phyloP scores from a whole-genome alignment of 768 basidiomycete genomes.

The Filobasidium floriforme region DNA sequence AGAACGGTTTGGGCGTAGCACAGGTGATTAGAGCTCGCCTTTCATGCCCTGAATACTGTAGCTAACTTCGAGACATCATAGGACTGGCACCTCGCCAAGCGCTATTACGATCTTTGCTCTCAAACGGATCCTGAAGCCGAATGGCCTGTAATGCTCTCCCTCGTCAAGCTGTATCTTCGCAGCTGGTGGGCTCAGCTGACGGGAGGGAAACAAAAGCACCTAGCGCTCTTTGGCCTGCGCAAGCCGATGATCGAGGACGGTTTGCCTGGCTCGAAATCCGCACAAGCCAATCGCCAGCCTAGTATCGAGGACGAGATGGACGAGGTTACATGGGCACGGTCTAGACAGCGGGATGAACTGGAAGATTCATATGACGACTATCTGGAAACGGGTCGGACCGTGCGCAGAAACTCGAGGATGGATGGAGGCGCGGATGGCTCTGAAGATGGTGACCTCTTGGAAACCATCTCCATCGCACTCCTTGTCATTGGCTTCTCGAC shows the following conservation, averaged over 20 bases:
- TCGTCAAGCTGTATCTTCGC: conserved; percentile 70
- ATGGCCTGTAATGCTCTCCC: conserved; percentile 72
- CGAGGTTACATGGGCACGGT: conserved; percentile 9
- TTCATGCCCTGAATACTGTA: too few relatives aligned
- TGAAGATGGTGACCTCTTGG: conserved; percentile 70
- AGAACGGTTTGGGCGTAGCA: conserved; percentile 84
- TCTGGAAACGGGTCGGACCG: conserved; percentile 64
- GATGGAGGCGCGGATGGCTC: conserved; percentile 51
- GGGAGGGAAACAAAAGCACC: conserved; percentile 51
- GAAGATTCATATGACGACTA: conserved; percentile 52
- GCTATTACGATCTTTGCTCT: conserved; percentile 83
- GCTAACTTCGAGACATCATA: conserved; percentile 42
- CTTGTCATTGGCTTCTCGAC: conserved; percentile 66
- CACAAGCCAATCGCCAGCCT: neutral
- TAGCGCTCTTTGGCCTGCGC: conserved; percentile 16
- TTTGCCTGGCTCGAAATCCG: neutral
- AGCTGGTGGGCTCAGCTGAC: conserved; percentile 75
- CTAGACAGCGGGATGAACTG: conserved; percentile 38
- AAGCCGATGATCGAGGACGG: neutral
- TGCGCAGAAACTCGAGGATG: conserved; percentile 54
- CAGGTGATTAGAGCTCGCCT: conserved; percentile 56
- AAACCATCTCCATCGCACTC: conserved; percentile 69
- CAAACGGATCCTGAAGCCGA: conserved; percentile 85
- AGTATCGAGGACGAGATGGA: conserved; percentile 19
- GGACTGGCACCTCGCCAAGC: conserved; percentile 95